Percentiles rank a stretch among this genome's conserved stretches.
Conservation (phyloP, 78 protist genomes). For the Reticulomyxa filosa region DNA sequence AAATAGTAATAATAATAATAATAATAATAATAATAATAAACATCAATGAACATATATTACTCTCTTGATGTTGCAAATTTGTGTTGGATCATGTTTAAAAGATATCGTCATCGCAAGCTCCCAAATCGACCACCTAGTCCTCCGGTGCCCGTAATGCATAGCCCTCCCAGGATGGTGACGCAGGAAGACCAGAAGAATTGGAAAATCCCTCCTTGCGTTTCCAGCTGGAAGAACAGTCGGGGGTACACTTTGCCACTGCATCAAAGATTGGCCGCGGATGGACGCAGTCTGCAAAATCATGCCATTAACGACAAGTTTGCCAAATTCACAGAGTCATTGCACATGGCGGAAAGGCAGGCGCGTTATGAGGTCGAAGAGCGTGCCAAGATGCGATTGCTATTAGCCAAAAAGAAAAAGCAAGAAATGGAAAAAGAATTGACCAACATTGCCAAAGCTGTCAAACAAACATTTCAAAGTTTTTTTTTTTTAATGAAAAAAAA, state of each 20-base stretch:
- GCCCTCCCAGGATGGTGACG: constrained; percentile 57
- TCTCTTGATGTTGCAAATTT: too few species aligned
- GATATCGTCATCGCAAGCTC: neutral
- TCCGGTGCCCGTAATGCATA: constrained; percentile 91
- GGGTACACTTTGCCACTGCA: constrained; percentile 91
- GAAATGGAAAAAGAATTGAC: constrained; percentile 37
- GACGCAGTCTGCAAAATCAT: constrained; percentile 47
- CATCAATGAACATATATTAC: too few species aligned
- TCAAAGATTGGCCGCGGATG: constrained; percentile 87
- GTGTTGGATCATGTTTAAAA: neutral
- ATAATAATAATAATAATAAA: too few species aligned
- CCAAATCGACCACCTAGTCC: constrained; percentile 39
- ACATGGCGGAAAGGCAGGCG: constrained; percentile 62
- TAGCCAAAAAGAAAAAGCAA: constrained; percentile 33
- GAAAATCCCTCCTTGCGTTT: constrained; percentile 87
- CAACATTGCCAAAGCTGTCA: constrained; percentile 12
- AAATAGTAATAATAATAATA: too few species aligned
- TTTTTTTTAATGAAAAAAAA: neutral
- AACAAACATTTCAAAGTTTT: neutral
- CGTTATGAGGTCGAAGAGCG: constrained; percentile 52
- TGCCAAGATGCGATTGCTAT: neutral
- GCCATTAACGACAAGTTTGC: constrained; percentile 64
- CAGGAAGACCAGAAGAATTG: constrained; percentile 37
- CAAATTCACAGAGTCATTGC: constrained; percentile 63
- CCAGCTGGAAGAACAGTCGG: constrained; percentile 87